phyloP scores from a whole-genome alignment of 192 early-diverging fungal genomes.

The Spizellomyces punctatus region DNA sequence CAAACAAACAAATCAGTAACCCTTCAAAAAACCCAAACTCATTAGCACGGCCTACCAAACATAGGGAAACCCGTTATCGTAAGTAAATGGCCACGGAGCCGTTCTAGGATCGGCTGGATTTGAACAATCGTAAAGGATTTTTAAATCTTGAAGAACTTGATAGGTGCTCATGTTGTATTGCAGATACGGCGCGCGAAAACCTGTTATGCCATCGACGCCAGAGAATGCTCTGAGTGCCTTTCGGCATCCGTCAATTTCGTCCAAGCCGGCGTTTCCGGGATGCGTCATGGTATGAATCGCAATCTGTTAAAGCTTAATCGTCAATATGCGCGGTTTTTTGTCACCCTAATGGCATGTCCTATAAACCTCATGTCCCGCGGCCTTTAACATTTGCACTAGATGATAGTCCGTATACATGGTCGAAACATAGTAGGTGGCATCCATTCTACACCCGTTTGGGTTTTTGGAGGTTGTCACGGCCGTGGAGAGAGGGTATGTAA shows the following conservation, averaged over 20 bases:
- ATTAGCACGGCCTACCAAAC: neutral
- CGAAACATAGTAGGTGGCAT: slow-evolving; percentile 21
- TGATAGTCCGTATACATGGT: slow-evolving; percentile 23
- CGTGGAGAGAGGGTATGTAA: neutral
- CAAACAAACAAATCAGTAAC: too few species aligned
- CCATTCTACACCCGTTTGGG: slow-evolving; percentile 18
- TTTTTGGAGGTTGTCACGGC: slow-evolving; percentile 6
- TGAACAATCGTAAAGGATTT: slow-evolving; percentile 61
- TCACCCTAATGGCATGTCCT: neutral
- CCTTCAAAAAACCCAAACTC: too few species aligned
- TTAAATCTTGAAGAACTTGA: slow-evolving; percentile 37
- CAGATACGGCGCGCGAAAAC: slow-evolving; percentile 70
- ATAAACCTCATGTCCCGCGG: slow-evolving; percentile 15
- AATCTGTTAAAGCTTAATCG: slow-evolving; percentile 1
- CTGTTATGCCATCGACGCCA: slow-evolving; percentile 58
- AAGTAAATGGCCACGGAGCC: slow-evolving; percentile 69
- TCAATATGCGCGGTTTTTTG: neutral
- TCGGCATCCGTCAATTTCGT: slow-evolving; percentile 47
- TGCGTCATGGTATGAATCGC: slow-evolving; percentile 30
- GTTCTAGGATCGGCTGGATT: slow-evolving; percentile 47
- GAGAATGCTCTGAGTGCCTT: slow-evolving; percentile 54
- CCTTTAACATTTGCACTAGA: slow-evolving; percentile 9
- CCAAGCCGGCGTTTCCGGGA: slow-evolving; percentile 3
- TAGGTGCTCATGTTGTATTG: slow-evolving; percentile 55
- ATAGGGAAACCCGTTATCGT: slow-evolving; percentile 56